Evolutionary conservation across 2,329 filamentous ascomycete species (phyloP).

Genomic region (Penicillium janthinellum): DNA sequence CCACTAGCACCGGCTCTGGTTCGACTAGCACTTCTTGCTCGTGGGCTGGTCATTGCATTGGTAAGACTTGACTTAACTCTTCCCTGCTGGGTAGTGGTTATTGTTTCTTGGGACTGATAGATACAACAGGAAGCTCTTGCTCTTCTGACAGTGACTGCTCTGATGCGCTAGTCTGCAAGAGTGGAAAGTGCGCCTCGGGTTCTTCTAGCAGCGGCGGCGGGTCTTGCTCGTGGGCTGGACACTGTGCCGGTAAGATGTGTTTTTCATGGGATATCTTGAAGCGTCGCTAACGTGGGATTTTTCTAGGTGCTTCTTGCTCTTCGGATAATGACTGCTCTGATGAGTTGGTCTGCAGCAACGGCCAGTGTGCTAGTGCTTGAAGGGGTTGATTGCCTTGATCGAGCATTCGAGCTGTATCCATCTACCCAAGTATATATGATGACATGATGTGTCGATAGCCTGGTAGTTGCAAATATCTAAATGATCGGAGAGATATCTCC

Average conservation of each 20-base stretch:
- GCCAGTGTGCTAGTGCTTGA: slow-evolving; percentile 9
- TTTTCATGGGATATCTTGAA: too few relatives aligned
- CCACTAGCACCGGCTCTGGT: slow-evolving; percentile 4
- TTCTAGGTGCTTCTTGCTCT: slow-evolving; percentile 9
- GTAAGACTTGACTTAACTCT: slow-evolving; percentile 9
- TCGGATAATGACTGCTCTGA: slow-evolving; percentile 16
- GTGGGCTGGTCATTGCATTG: slow-evolving; percentile 26
- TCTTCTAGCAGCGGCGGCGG: too few relatives aligned
- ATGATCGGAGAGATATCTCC: too few relatives aligned
- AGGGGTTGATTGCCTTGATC: not conserved
- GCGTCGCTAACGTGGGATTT: too few relatives aligned
- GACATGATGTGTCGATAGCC: not conserved
- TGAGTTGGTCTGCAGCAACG: slow-evolving; percentile 12
- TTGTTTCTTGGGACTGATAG: not conserved
- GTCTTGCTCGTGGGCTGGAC: too few relatives aligned
- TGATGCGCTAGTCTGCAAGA: slow-evolving; percentile 11
- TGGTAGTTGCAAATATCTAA: too few relatives aligned
- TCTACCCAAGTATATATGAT: not conserved
- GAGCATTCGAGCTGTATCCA: too few relatives aligned
- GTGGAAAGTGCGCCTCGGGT: not conserved
- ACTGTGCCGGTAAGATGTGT: too few relatives aligned
- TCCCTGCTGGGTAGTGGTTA: too few relatives aligned
- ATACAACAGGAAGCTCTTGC: slow-evolving; percentile 16
- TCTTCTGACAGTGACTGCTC: slow-evolving; percentile 14
- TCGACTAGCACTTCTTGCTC: slow-evolving; percentile 10